Conservation (phyloP, 176 grass and related monocot genomes). For the Chloris gayana region DNA sequence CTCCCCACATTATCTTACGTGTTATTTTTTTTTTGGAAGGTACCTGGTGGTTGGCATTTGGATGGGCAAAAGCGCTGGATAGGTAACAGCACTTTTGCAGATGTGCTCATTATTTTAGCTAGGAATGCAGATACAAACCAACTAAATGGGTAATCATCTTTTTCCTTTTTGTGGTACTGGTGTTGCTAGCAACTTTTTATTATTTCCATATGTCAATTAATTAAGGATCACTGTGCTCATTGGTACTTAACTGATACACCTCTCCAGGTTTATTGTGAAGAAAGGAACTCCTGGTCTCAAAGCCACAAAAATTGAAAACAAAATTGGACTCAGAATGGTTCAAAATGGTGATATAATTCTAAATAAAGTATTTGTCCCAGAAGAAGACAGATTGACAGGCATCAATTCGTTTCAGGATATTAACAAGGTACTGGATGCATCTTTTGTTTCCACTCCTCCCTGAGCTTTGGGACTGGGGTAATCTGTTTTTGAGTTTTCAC, state of each 20-base stretch:
- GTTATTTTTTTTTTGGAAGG: conserved; percentile 27
- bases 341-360: conserved; percentile 83
- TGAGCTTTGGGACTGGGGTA: not conserved
- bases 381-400: conserved; percentile 63
- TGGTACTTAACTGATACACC: not conserved
- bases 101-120: conserved; percentile 71
- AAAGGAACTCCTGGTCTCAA: conserved; percentile 61
- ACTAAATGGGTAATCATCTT: conserved; percentile 62
- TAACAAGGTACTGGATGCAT: conserved; percentile 50
- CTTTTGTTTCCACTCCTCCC: not conserved
- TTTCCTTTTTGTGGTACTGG: not conserved
- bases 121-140: conserved; percentile 60
- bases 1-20: conserved; percentile 8
- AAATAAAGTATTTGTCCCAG: conserved; percentile 71
- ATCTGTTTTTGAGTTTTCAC: not conserved
- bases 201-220: not conserved
- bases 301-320: conserved; percentile 81
- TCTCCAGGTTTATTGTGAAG: conserved; percentile 70
- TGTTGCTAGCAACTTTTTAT: not conserved
- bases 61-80: conserved; percentile 83
- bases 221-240: not conserved
- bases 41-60: conserved; percentile 69
- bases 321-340: conserved; percentile 80
- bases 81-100: conserved; percentile 82
- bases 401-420: conserved; percentile 76